These are phyloP conservation scores for Lupinus albus DNA, from an alignment of 306 rosid species.

Conservation along the genomic window DNA sequence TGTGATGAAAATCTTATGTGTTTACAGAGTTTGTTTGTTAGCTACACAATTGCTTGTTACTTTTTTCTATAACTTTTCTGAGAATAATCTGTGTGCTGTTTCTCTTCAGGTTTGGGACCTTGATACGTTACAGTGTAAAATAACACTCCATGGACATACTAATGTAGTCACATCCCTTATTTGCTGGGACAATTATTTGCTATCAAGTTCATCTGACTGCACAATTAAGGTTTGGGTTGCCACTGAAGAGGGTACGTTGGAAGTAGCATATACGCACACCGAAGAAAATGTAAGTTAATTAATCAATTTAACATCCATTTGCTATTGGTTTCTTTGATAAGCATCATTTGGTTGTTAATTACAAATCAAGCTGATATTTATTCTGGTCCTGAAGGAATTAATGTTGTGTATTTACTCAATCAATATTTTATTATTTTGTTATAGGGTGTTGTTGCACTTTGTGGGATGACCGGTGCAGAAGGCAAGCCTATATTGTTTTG, in stretches of 20 bases:
- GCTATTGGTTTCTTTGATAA: background rate
- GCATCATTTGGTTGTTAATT: background rate
- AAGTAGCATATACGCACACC: slow-evolving; percentile 34
- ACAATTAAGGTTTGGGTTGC: slow-evolving; percentile 49
- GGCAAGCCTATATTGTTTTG: slow-evolving; percentile 42
- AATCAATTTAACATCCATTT: background rate
- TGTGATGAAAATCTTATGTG: background rate
- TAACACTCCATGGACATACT: slow-evolving; percentile 50
- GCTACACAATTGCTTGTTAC: slow-evolving; percentile 1
- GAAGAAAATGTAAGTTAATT: slow-evolving; percentile 45
- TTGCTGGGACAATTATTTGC: slow-evolving; percentile 45
- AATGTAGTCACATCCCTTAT: slow-evolving; percentile 50
- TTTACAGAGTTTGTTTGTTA: background rate
- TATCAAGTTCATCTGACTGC: slow-evolving; percentile 46
- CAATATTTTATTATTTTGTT: background rate
- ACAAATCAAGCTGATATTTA: background rate
- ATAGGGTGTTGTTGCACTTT: slow-evolving; percentile 49
- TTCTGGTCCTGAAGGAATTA: background rate
- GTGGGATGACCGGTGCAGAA: slow-evolving; percentile 44
- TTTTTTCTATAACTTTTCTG: background rate
- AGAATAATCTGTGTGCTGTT: background rate
- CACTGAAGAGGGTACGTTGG: slow-evolving; percentile 34
- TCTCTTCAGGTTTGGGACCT: slow-evolving; percentile 54
- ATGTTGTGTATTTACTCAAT: background rate
- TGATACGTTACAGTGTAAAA: slow-evolving; percentile 44